Evolutionary conservation across 345 rosid genomes (phyloP).

Genomic region (Isatis tinctoria): DNA sequence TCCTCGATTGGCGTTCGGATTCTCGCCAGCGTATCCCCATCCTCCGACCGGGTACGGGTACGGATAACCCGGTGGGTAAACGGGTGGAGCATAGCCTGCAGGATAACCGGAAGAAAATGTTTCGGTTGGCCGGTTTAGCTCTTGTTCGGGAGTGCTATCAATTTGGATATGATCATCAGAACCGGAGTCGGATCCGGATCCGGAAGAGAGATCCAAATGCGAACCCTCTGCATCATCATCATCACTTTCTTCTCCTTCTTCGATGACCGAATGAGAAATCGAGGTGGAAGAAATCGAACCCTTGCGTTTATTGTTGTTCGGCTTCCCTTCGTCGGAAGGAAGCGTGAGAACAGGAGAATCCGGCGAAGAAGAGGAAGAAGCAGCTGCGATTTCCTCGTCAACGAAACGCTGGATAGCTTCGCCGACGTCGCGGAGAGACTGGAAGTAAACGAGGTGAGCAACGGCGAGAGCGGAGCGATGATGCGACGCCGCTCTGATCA

Average conservation of each 20-base stretch:
- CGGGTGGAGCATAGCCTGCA: slow-evolving; percentile 6
- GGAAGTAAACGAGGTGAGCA: slow-evolving; percentile 68
- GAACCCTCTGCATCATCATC: slow-evolving; percentile 32
- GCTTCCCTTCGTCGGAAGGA: slow-evolving; percentile 74
- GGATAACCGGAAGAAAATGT: slow-evolving; percentile 20
- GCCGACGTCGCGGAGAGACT: slow-evolving; percentile 66
- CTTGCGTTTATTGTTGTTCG: background rate
- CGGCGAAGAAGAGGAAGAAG: slow-evolving; percentile 25
- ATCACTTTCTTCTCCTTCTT: slow-evolving; percentile 17
- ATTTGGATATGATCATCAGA: slow-evolving; percentile 42
- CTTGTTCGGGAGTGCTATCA: slow-evolving; percentile 36
- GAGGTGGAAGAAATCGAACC: slow-evolving; percentile 47
- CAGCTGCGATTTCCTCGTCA: slow-evolving; percentile 59
- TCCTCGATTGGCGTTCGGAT: slow-evolving; percentile 30
- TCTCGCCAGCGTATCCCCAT: slow-evolving; percentile 34
- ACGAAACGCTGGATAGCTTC: slow-evolving; percentile 73
- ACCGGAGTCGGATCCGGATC: slow-evolving; percentile 41
- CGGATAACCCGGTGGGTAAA: background rate
- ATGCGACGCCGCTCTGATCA: slow-evolving; percentile 58
- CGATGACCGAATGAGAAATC: slow-evolving; percentile 53
- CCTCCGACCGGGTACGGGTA: slow-evolving; percentile 28
- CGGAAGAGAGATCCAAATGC: slow-evolving; percentile 66
- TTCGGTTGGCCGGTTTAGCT: slow-evolving; percentile 17
- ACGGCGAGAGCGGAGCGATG: slow-evolving; percentile 76
- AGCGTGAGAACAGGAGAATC: slow-evolving; percentile 66